These are phyloP conservation scores for Albizia julibrissin DNA, from an alignment of 306 rosid genomes.

Conservation along the genomic window DNA sequence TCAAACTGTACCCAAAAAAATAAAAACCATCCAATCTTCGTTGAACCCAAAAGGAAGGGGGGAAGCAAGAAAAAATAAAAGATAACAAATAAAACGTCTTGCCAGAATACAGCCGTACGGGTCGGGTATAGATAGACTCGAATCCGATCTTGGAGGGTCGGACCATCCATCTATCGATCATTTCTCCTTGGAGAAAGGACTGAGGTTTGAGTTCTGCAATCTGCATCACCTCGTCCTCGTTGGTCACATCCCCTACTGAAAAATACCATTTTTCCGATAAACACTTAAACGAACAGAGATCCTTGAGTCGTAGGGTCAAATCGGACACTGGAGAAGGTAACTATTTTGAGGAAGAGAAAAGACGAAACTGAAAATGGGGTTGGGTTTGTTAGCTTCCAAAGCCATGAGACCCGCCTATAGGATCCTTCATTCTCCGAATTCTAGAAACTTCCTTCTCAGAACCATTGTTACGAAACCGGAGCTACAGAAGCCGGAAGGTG, in stretches of 20 bases:
- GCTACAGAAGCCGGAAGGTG: slow-evolving; percentile 67
- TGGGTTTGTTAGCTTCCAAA: slow-evolving; percentile 79
- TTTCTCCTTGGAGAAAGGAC: background rate
- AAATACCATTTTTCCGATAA: background rate
- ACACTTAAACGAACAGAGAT: slow-evolving; percentile 34
- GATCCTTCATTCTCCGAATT: slow-evolving; percentile 54
- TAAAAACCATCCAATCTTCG: too few species aligned
- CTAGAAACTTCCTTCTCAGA: slow-evolving; percentile 50
- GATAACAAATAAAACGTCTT: background rate
- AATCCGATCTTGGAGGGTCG: background rate
- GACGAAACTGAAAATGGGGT: slow-evolving; percentile 60
- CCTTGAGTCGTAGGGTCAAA: background rate
- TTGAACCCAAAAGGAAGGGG: background rate
- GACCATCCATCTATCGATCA: slow-evolving; percentile 1
- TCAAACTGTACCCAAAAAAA: too few species aligned
- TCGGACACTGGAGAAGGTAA: background rate
- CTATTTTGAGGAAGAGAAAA: background rate
- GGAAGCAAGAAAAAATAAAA: too few species aligned
- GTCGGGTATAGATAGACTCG: slow-evolving; percentile 18
- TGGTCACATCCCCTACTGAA: background rate
- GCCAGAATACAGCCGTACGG: background rate
- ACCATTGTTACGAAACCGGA: slow-evolving; percentile 76
- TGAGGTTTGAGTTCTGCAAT: background rate
- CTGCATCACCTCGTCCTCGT: background rate
- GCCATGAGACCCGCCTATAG: slow-evolving; percentile 66